Base-by-base conservation (phyloP, 2,329 filamentous ascomycete species). In the Pseudogymnoascus sp. region DNA sequence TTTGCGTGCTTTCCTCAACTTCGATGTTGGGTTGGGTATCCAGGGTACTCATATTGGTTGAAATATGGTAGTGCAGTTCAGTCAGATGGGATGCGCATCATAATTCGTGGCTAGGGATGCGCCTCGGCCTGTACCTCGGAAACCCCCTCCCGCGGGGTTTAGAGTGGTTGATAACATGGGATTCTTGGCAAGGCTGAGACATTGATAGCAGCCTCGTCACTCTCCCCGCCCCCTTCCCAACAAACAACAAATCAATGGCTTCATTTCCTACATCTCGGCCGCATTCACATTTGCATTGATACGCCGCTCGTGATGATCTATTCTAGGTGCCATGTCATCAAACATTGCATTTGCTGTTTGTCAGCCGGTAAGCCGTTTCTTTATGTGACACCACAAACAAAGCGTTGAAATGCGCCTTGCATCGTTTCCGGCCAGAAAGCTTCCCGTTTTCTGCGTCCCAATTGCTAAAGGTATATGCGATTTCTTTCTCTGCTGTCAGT, bases 321-420 rank as follows among this genome's bases (percentile, higher is more conserved):
- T 33, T 54, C 9, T 25, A 33, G 16, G 16, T 18, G 28, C 47
- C 28, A 54, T 33, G 28, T 33, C 47, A 54, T 33, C 47, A 33
- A 20, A 20, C 47, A 54, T 54, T 54, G 25, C 47, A 54, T 35
- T 18, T 54, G 28, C 16, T 54, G 47, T 54, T 54, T 54, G 47
- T 54, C n/a, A 18, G 47, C 5, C 28, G 28, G 47, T 54, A 54
- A 54, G 47, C n/a, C 7, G 47, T 33, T 54, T 54, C 47, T 54
- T 54, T 54, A 54, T 54, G 47, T 54, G 25, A 54, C 28, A 54
- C 28, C 25, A 47, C 47, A 54, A 54, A 54, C 47, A 54, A 54
- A 20, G 47, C 18, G 22, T 18, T 18, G 16, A 7, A 33, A 54
- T 30, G 35, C 47, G 18, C 25, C 16, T 54, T 54, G 47, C 28